Evolutionary conservation across 1,284 basidiomycete species (phyloP).

Genomic region (Ganoderma sp.): DNA sequence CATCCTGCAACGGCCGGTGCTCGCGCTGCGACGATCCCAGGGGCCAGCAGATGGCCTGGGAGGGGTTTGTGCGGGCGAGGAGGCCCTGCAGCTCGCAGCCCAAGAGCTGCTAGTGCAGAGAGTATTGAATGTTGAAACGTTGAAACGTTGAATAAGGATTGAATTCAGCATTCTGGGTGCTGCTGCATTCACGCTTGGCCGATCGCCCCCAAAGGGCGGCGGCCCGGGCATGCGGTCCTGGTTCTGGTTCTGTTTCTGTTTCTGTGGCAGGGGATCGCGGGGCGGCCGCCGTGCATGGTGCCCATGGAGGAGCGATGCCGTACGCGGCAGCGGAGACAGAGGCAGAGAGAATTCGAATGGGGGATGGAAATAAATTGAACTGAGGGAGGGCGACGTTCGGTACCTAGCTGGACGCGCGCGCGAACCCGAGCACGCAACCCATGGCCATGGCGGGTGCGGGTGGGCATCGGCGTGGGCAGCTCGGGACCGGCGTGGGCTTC

Average conservation of each 20-base stretch:
- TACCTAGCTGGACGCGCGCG: constrained; percentile 1
- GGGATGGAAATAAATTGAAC: not conserved
- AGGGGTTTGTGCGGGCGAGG: not conserved
- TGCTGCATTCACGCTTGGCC: not conserved
- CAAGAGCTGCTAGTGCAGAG: no score
- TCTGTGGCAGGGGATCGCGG: not conserved
- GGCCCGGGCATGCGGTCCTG: not conserved
- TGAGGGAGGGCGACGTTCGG: not conserved
- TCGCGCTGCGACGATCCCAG: not conserved
- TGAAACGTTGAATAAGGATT: no score
- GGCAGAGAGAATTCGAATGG: no score
- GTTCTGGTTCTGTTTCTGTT: not conserved
- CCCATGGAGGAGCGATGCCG: not conserved
- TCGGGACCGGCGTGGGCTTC: not conserved
- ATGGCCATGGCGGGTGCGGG: not conserved
- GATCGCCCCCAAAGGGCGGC: not conserved
- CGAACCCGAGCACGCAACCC: not conserved
- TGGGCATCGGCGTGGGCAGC: not conserved
- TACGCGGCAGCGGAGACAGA: not conserved
- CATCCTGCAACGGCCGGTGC: not conserved
- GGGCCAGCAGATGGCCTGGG: not conserved
- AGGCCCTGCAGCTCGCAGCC: not conserved
- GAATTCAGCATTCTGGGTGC: not conserved
- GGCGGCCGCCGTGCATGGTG: not conserved
- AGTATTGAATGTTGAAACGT: no score